Base-by-base conservation (phyloP, 306 rosid species). In the Vigna unguiculata region DNA sequence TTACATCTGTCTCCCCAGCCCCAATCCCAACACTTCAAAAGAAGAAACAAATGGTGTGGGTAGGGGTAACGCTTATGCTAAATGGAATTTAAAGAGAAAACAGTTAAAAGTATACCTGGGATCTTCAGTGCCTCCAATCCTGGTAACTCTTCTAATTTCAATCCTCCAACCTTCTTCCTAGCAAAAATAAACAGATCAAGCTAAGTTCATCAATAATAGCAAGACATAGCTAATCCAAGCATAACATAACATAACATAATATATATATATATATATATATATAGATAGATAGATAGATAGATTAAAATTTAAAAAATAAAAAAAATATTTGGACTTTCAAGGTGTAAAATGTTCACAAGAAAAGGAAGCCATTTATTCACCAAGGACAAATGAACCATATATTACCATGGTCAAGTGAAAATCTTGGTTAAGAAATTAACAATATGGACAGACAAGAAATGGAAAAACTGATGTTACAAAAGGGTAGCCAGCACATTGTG, bases 131-230 rank as follows among this genome's bases (percentile, higher is more conserved):
- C 89, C 57, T 95, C 97, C 86, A 90, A 70, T 67, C 96, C 93
- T 0, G 98, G 97, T 84, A 95, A 65, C 54, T 92, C 98, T 79
- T 92, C 98, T 86, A 95, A 79, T 74, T 92, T 95, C 83, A 95
- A 77, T 69, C 98, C 98, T 72, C 97, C 98, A 71, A 95, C 97
- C 80, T 76, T 90, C 85, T 95, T 95, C 84, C 98, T 95, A 67
- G 78, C 49, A 82, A 70, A 88, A 81, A 76, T 67, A 40, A 70
- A 66, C 57, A 80, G 55, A 71, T 30, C 24, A 72, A 76, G 46
- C 32, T 43, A 72, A 66, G 70, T 43, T 74, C 70, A 69, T 40
- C 5, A 68, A 71, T 79, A 64, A 70, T 52, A 24, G 75, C 58
- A 72, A 20, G 20, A 40, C 71, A 67, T 28, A 40, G 46, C 28